Evolutionary conservation across 2,329 filamentous ascomycete species (phyloP), one percentile per base, ranked within the genome.

Genomic region (Cordyceps pruinosa): DNA sequence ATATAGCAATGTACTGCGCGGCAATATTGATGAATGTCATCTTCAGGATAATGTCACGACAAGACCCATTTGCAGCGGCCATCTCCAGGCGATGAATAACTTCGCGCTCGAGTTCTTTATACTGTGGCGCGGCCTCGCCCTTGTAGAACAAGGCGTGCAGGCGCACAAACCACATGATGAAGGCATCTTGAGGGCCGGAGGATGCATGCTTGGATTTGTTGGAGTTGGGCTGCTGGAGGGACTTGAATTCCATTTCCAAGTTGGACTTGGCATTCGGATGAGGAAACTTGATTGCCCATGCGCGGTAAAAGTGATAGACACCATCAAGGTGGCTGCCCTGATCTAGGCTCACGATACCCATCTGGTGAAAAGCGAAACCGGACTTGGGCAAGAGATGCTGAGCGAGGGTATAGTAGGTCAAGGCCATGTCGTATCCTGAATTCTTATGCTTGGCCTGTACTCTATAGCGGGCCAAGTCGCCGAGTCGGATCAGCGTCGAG

Each of bases 381-480:
- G 88, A 90, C 19, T 83, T 77, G 3, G 93, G 90, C 63, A 88
- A 82, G 54, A 97, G 80, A 52, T 88, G 84, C 61, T 86, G 84
- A 23, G 94, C 94, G 59, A 97, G 77, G 56, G 82, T 78, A 70
- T 99, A 97, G 71, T 93, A 96, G 12, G 87, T 86, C 66, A 92
- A 79, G 15, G 93, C 90, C 15, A 84, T 84, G 26, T 88, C 88
- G 77, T 89, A 95, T 64, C 88, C 88, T 54, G 85, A 85, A 61
- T 84, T 82, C 69, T 88, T 91, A 59, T 80, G 81, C 59, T 86
- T 84, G 58, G 89, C 77, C 67, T 93, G 88, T 55, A 80, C 78
- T 55, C 92, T 86, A 72, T 97, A 99, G 61, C 94, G 85, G 50
- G 89, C 89, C 48, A 99, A 79, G 69, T 99, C 94, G 34, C 94